Percentiles rank a stretch among this genome's conserved stretches.
phyloP scores from a whole-genome alignment of 2,329 filamentous ascomycete genomes.

The Aspergillus sp. region DNA sequence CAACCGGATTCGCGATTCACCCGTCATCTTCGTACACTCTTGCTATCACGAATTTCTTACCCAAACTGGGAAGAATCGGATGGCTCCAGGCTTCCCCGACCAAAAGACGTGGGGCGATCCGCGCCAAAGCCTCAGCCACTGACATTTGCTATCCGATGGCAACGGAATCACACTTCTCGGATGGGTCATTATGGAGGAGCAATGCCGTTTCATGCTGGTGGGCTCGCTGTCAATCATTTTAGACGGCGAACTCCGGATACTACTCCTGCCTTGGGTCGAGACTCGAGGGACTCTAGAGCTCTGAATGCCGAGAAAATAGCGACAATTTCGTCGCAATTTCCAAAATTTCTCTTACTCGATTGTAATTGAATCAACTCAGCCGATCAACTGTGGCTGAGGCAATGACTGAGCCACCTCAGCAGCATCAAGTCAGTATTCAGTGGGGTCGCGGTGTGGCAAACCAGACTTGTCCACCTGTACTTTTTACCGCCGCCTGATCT shows the following conservation, averaged over 20 bases:
- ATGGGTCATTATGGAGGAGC: background rate
- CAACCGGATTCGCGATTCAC: background rate
- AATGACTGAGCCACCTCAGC: background rate
- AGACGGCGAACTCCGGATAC: background rate
- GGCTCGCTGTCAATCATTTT: background rate
- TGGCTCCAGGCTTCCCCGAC: background rate
- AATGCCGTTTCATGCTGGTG: slow-evolving; percentile 7
- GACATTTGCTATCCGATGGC: background rate
- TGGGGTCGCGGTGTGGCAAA: slow-evolving; percentile 3
- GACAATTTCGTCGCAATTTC: background rate
- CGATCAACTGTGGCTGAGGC: background rate
- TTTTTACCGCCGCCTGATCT: background rate
- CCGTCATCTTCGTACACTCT: background rate
- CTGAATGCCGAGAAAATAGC: background rate
- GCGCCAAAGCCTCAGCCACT: background rate
- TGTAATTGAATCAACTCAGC: background rate
- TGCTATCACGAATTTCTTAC: too few species aligned
- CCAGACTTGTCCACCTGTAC: slow-evolving; percentile 3
- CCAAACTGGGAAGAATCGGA: background rate
- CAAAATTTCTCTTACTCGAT: background rate
- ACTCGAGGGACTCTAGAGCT: background rate
- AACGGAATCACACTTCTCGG: background rate
- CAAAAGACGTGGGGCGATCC: background rate
- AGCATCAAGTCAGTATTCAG: background rate
- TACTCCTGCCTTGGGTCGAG: background rate